Base-by-base conservation (phyloP, 2,329 filamentous ascomycete species). In the Aspergillus glaucus region DNA sequence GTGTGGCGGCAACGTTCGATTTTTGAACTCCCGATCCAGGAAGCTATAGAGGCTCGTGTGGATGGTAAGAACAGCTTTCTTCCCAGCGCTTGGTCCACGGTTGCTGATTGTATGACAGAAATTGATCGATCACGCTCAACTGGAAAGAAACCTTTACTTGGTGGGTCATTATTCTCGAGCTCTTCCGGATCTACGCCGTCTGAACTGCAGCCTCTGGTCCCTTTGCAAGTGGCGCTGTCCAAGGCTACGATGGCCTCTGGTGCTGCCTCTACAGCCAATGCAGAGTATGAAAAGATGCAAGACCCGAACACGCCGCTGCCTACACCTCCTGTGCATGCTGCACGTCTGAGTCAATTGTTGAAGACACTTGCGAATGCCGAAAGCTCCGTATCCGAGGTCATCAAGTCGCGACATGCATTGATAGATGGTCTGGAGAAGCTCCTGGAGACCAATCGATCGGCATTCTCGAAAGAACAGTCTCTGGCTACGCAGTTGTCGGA, bases 1-100 rank as follows among this genome's bases (percentile, higher is more conserved):
- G 93, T 98, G 15, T 98, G 93, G 93, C 85, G 86, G 63, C 84
- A 92, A 61, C 80, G 93, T 32, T 74, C 76, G 46, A 93, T 98
- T 42, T 98, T 98, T 61, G 88, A 94, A 53, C 68, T 68, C 1
- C 80, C 86, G 0, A 87, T 95, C 44, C 85, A 95, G 65, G 81
- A 84, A 49, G 86, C 86, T 1, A 83, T 96, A 46, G 92, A 97
- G 64, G 75, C 80, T 50, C 80, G 87, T 26, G 77, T 97, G 46
- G 84, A 89, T 56, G 89, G 88, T 92, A 75, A 55, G 77, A 26
- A n/a, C 17, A 22, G 30, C n/a, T 6, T 36, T 37, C 19, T 4
- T 2, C 42, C 22, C 22, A 6, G 49, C 37, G 28, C 26, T 43
- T 46, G 37, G 32, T 45, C 15, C 22, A 3, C 6, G 17, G 19